Conservation (phyloP, 2,329 filamentous ascomycete species). For the Sordariomycetes sp. region DNA sequence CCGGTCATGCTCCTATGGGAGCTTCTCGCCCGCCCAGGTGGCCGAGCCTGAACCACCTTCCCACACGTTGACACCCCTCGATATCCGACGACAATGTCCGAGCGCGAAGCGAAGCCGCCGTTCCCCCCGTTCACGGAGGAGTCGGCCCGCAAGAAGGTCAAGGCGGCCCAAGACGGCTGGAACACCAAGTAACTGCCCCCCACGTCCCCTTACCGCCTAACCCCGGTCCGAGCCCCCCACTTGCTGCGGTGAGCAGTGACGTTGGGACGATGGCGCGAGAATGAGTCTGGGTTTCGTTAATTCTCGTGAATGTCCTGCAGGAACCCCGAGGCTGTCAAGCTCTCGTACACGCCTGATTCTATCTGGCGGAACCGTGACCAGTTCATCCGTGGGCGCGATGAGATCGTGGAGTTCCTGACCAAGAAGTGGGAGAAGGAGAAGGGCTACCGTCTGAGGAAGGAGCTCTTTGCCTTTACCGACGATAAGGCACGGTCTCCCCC, state of each 20-base stretch:
- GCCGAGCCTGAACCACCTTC: neutral
- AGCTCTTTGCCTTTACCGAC: conserved; percentile 65
- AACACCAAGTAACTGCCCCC: conserved; percentile 47
- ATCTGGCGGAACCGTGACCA: conserved; percentile 68
- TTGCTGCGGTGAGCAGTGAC: too few species aligned
- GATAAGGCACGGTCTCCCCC: conserved; percentile 32
- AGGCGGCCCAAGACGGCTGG: conserved; percentile 73
- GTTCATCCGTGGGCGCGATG: conserved; percentile 56
- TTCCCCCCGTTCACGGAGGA: conserved; percentile 61
- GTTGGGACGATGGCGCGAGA: too few species aligned
- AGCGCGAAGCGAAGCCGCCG: conserved; percentile 17
- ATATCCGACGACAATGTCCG: conserved; percentile 1
- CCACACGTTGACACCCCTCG: neutral
- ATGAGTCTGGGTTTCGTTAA: too few species aligned
- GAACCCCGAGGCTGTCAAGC: conserved; percentile 49
- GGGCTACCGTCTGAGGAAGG: conserved; percentile 65
- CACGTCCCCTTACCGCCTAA: neutral
- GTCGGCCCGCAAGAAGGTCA: conserved; percentile 63
- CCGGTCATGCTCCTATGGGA: too few species aligned
- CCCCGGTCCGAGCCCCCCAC: neutral
- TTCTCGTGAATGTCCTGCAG: conserved; percentile 21
- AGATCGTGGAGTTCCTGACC: conserved; percentile 54
- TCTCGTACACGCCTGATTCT: conserved; percentile 61
- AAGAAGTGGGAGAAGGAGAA: conserved; percentile 64
- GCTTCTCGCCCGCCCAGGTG: neutral